Conservation (phyloP, 352 stramenopile genomes). For the Phytophthora quininea region DNA sequence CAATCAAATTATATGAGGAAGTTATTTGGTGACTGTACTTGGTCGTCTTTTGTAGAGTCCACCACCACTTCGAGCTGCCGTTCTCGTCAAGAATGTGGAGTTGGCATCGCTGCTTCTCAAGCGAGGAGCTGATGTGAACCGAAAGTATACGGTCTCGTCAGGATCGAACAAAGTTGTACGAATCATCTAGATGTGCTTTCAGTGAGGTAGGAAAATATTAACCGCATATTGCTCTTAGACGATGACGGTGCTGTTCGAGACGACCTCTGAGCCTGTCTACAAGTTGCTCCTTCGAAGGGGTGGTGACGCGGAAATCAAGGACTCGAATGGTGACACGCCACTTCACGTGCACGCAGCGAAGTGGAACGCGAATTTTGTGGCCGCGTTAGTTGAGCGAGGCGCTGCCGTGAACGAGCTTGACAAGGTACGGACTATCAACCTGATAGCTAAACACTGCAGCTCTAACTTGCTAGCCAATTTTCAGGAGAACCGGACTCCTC, state of each 20-base stretch:
- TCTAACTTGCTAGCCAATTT: background rate
- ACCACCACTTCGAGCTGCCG: conserved; percentile 35
- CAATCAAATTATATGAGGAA: no score
- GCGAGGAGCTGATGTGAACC: conserved; percentile 30
- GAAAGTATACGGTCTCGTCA: conserved; percentile 21
- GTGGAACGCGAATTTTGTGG: conserved; percentile 30
- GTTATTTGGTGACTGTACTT: background rate
- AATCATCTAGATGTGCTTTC: background rate
- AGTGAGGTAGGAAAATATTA: background rate
- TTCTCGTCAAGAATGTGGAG: conserved; percentile 27
- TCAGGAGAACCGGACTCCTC: conserved; percentile 27
- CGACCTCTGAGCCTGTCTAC: conserved; percentile 26
- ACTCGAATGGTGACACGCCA: conserved; percentile 29
- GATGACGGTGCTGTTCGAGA: conserved; percentile 30
- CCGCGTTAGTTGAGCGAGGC: conserved; percentile 22
- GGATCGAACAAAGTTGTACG: conserved; percentile 24
- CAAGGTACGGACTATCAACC: conserved; percentile 3
- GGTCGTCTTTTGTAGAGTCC: conserved; percentile 14
- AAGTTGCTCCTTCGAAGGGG: conserved; percentile 25
- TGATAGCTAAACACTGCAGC: background rate
- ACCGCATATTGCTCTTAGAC: conserved; percentile 10
- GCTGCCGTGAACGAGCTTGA: conserved; percentile 32
- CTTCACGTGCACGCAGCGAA: conserved; percentile 28
- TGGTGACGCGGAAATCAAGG: conserved; percentile 24
- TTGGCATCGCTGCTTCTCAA: conserved; percentile 30